Conservation (phyloP, 2,329 filamentous ascomycete species). For the Periconia sp. region DNA sequence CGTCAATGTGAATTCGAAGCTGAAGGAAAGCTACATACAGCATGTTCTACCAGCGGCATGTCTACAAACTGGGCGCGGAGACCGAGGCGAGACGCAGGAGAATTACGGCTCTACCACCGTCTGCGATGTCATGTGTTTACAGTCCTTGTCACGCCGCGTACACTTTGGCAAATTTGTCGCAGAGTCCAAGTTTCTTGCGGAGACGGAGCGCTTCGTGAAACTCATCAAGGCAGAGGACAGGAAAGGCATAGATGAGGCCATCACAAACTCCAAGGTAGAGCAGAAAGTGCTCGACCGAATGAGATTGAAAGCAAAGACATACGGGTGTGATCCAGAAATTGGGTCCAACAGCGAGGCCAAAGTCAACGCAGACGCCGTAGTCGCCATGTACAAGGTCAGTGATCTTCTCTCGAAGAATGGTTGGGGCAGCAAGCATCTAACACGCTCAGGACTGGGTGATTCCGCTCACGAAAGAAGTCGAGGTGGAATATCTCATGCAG, state of each 20-base stretch:
- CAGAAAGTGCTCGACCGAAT: conserved; percentile 86
- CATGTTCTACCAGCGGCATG: conserved; percentile 84
- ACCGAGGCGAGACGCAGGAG: conserved; percentile 83
- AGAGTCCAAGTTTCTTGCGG: conserved; percentile 87
- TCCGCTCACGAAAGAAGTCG: conserved; percentile 94
- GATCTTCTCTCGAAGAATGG: not conserved
- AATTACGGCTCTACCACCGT: conserved; percentile 95
- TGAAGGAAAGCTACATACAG: conserved; percentile 82
- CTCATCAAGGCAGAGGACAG: conserved; percentile 82
- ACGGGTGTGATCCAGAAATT: conserved; percentile 83
- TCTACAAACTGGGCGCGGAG: conserved; percentile 71
- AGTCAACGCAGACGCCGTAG: conserved; percentile 80
- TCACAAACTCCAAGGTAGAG: conserved; percentile 88
- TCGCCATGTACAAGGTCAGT: conserved; percentile 43
- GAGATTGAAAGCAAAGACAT: conserved; percentile 86
- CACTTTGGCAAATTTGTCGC: conserved; percentile 99
- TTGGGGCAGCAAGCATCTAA: not conserved
- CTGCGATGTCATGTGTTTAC: conserved; percentile 85
- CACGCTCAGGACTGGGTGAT: conserved; percentile 74
- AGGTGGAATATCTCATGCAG: conserved; percentile 98
- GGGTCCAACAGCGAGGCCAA: conserved; percentile 64
- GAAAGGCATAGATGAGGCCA: conserved; percentile 80
- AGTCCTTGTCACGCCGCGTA: conserved; percentile 85
- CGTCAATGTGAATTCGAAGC: conserved; percentile 85
- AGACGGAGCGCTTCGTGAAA: conserved; percentile 76